Percentiles rank a stretch among this genome's conserved stretches.
Evolutionary conservation across 164 flowering plant genomes (phyloP).

Genomic region (Amborella trichopoda): DNA sequence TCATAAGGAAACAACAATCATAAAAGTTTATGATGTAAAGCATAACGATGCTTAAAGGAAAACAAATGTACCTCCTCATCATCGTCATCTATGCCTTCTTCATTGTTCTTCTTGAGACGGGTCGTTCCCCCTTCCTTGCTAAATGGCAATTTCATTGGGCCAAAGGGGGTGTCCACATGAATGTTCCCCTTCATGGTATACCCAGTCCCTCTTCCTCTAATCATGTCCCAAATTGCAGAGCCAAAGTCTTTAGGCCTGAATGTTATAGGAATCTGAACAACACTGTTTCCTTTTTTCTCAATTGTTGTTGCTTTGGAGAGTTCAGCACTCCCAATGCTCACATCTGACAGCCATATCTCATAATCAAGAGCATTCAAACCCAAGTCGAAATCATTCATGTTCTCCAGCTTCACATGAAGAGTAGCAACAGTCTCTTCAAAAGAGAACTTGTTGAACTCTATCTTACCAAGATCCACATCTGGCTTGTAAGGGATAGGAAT

Average conservation of each 20-base stretch:
- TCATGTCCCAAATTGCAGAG: slow-evolving; percentile 9
- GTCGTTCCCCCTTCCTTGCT: slow-evolving; percentile 7
- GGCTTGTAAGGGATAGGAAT: slow-evolving; percentile 9
- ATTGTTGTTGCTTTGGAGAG: slow-evolving; percentile 1
- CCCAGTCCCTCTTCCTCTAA: slow-evolving; percentile 4
- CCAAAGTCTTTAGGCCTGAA: slow-evolving; percentile 11
- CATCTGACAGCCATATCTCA: slow-evolving; percentile 9
- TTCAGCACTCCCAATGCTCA: slow-evolving; percentile 11
- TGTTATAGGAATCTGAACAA: slow-evolving; percentile 5
- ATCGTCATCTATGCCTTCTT: slow-evolving; percentile 4
- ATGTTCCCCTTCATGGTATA: slow-evolving; percentile 10
- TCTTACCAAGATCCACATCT: slow-evolving; percentile 8
- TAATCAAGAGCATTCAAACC: slow-evolving; percentile 7
- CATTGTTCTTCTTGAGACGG: slow-evolving; percentile 7
- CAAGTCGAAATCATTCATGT: slow-evolving; percentile 13
- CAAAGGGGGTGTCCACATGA: slow-evolving; percentile 10
- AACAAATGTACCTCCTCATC: not conserved
- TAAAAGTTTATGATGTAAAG: too few species aligned
- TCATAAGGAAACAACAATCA: too few species aligned
- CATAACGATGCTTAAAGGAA: not conserved
- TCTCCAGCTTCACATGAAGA: slow-evolving; percentile 7
- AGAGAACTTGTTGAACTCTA: slow-evolving; percentile 6
- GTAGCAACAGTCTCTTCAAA: slow-evolving; percentile 9
- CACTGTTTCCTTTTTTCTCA: slow-evolving; percentile 2
- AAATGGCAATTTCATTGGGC: slow-evolving; percentile 9